Evolutionary conservation across 1,284 basidiomycete genomes (phyloP).

Genomic region (Malassezia sp.): DNA sequence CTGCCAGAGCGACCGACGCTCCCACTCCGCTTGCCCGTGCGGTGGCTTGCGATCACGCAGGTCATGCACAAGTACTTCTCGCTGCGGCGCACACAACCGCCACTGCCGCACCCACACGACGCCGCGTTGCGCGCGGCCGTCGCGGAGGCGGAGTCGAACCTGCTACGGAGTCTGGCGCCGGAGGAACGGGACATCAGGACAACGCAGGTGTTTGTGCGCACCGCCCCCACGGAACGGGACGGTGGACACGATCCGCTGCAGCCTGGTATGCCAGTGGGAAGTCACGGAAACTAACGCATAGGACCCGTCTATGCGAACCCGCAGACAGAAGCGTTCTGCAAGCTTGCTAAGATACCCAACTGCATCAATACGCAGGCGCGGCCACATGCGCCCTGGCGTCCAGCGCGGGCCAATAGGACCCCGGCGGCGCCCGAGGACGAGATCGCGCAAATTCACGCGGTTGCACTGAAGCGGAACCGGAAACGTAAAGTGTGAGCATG

Average conservation of each 20-base stretch:
- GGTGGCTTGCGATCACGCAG: slow-evolving; percentile 83
- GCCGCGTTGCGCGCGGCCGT: slow-evolving; percentile 47
- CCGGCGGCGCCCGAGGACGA: background rate
- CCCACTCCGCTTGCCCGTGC: slow-evolving; percentile 57
- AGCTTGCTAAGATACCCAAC: slow-evolving; percentile 67
- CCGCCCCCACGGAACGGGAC: slow-evolving; percentile 46
- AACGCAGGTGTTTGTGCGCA: slow-evolving; percentile 29
- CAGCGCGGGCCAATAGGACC: background rate
- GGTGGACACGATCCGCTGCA: too few species aligned
- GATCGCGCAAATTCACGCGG: slow-evolving; percentile 1
- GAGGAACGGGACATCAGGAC: slow-evolving; percentile 15
- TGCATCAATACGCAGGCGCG: slow-evolving; percentile 56
- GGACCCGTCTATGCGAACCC: slow-evolving; percentile 74
- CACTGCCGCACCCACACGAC: slow-evolving; percentile 55
- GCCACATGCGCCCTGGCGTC: background rate
- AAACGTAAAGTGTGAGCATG: background rate
- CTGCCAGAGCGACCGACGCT: background rate
- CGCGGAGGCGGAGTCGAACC: too few species aligned
- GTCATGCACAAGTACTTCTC: slow-evolving; percentile 73
- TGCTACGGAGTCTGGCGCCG: too few species aligned
- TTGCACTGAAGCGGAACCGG: slow-evolving; percentile 5
- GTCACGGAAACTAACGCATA: slow-evolving; percentile 49
- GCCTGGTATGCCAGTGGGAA: too few species aligned
- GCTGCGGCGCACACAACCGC: slow-evolving; percentile 50
- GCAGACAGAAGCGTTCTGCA: slow-evolving; percentile 76